Percentiles rank a stretch among this genome's conserved stretches.
These are phyloP conservation scores for Rhodotorula sp. DNA, from an alignment of 1,284 basidiomycete genomes.

Conservation along the genomic window DNA sequence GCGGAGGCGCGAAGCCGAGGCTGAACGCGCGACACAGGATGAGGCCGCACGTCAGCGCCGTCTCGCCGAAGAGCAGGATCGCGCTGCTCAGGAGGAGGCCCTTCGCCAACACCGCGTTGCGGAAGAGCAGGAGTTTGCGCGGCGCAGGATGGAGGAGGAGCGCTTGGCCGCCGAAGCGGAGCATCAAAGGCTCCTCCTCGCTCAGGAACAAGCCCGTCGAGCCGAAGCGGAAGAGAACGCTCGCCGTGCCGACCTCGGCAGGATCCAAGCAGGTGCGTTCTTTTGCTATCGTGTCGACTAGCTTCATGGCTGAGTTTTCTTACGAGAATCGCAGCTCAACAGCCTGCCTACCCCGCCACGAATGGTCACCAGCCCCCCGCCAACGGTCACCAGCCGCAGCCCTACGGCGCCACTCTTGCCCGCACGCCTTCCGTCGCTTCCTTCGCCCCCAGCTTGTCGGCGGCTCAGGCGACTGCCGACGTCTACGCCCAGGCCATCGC, in stretches of 20 bases:
- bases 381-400: background rate
- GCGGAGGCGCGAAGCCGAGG: background rate
- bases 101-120: background rate
- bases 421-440: slow-evolving; percentile 25
- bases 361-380: background rate
- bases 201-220: slow-evolving; percentile 1
- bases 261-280: background rate
- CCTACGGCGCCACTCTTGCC: background rate
- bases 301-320: background rate
- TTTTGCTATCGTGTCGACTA: no score
- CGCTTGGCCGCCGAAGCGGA: background rate
- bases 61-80: background rate
- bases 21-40: background rate
- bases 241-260: background rate
- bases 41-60: background rate
- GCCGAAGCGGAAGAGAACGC: background rate
- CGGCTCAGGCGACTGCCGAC: slow-evolving; percentile 26
- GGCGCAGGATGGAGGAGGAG: background rate
- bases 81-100: background rate
- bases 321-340: background rate
- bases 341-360: background rate
- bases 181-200: background rate
- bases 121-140: background rate
- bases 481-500: slow-evolving; percentile 19
- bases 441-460: slow-evolving; percentile 29